Evolutionary conservation across 2,329 filamentous ascomycete species (phyloP), one percentile per base, ranked within the genome.

Genomic region (Penicillium nordicum): DNA sequence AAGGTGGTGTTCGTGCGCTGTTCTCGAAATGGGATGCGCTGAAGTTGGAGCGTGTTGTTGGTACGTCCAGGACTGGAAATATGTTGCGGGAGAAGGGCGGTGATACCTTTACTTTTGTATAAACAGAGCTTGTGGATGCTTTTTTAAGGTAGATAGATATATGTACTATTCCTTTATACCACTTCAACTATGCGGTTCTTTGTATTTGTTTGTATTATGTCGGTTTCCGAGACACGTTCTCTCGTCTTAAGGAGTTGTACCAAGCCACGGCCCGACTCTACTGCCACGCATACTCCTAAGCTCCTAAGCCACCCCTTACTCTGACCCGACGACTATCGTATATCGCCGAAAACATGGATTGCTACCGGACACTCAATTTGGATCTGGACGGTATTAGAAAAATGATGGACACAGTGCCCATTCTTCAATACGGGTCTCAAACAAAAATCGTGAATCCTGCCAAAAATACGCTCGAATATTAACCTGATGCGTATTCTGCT

Each of bases 91-190:
- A 95, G 66, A 86, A 84, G 69, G 87, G 87, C 4, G 84, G 84
- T 4, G 93, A 97, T 82, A 94, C 90, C 1, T 99, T 97, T 83
- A 92, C 96, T 70, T 97, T 97, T 80, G 81, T 96, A 59, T 96
- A 83, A 55, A 18, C 8, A 25, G 18, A 37, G n/a, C n/a, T 16
- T 42, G 34, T 42, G 18, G 36, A 44, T 30, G n/a, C 41, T 27
- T 51, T 21, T 27, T 51, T 21, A 29, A 10, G 21, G 21, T 37
- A 25, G 29, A 52, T 37, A 25, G 29, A 52, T 27, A 43, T 36
- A 18, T 44, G 43, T 8, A 32, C 27, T 14, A 21, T 32, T 18
- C n/a, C 7, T 18, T 21, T 18, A 30, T 45, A 25, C 8, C 30
- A 25, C 44, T 34, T 32, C n/a, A n/a, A 7, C n/a, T 21, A 4